Percentiles rank a stretch among this genome's conserved stretches.
Evolutionary conservation across 768 basidiomycete species (phyloP).

Genomic region (Suillus sp.): DNA sequence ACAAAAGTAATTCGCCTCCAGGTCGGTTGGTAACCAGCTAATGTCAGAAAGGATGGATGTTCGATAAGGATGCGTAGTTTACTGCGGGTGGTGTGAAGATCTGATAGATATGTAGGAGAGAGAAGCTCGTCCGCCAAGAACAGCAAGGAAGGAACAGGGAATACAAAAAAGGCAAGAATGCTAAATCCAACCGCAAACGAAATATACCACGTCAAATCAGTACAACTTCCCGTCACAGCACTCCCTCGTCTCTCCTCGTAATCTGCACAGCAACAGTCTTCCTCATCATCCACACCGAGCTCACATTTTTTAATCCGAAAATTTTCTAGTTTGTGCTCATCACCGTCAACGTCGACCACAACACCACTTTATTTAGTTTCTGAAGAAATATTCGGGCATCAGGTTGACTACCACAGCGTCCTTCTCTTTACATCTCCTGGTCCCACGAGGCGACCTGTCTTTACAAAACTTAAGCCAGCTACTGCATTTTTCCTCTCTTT

Average conservation of each 20-base stretch:
- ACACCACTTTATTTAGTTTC: constrained; percentile 4
- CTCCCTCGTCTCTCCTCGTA: constrained; percentile 21
- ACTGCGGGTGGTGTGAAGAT: constrained; percentile 1
- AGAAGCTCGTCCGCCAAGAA: constrained; percentile 31
- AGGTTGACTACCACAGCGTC: constrained; percentile 7
- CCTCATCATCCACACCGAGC: constrained; percentile 14
- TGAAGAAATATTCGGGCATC: constrained; percentile 8
- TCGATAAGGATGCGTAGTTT: not conserved
- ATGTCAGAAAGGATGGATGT: not conserved
- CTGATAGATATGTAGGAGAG: not conserved
- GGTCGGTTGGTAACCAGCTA: not conserved
- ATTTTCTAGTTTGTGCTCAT: constrained; percentile 1
- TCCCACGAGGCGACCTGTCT: constrained; percentile 39
- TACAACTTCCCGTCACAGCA: constrained; percentile 35
- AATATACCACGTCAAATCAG: constrained; percentile 30
- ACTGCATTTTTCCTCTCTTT: constrained; percentile 15
- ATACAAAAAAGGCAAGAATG: constrained; percentile 33
- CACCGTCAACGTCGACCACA: constrained; percentile 3
- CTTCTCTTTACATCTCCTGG: constrained; percentile 18
- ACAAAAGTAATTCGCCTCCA: not conserved
- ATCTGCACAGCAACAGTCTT: constrained; percentile 24
- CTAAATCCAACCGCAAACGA: constrained; percentile 39
- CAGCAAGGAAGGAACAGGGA: constrained; percentile 23
- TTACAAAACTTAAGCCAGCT: constrained; percentile 17
- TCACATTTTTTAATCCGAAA: constrained; percentile 1